These are phyloP conservation scores for Verticillium dahliae DNA, from an alignment of 2,329 filamentous ascomycete genomes.

Conservation along the genomic window DNA sequence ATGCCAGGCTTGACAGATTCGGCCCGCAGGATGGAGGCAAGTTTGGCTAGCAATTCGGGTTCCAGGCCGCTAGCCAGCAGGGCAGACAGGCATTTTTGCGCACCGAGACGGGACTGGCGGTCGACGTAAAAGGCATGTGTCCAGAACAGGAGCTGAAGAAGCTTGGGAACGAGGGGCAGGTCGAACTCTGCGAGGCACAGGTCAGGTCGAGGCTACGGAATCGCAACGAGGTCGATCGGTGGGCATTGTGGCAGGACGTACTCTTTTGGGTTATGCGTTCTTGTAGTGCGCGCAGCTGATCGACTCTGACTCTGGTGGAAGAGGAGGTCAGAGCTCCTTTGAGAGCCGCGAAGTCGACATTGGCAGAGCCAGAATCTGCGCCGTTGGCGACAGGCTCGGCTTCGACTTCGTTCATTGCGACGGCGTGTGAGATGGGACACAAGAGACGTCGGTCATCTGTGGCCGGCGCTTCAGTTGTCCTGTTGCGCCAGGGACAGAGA, in stretches of 20 bases:
- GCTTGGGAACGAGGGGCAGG: conserved; percentile 38
- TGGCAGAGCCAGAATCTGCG: conserved; percentile 21
- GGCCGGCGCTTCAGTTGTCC: not conserved
- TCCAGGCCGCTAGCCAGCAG: conserved; percentile 55
- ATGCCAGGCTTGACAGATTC: conserved; percentile 75
- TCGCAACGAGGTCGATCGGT: not conserved
- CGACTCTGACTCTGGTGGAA: conserved; percentile 50
- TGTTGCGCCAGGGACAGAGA: not conserved
- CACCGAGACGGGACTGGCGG: conserved; percentile 73
- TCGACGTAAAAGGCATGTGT: conserved; percentile 87
- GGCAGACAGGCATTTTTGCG: conserved; percentile 70
- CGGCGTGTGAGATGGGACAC: conserved; percentile 17
- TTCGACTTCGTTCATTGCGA: conserved; percentile 20
- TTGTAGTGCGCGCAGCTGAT: conserved; percentile 48
- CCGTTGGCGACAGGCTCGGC: conserved; percentile 40
- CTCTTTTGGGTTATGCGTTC: conserved; percentile 50
- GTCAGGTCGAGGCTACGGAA: not conserved
- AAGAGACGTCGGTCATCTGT: not conserved
- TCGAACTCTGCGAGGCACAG: conserved; percentile 33
- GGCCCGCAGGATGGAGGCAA: conserved; percentile 60
- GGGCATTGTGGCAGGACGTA: conserved; percentile 22
- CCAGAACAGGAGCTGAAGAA: conserved; percentile 72
- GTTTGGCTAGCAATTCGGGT: conserved; percentile 51
- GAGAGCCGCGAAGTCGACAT: conserved; percentile 43
- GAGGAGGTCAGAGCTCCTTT: conserved; percentile 52